phyloP scores from a whole-genome alignment of 352 stramenopile genomes.

The Phytophthora pseudosyringae region DNA sequence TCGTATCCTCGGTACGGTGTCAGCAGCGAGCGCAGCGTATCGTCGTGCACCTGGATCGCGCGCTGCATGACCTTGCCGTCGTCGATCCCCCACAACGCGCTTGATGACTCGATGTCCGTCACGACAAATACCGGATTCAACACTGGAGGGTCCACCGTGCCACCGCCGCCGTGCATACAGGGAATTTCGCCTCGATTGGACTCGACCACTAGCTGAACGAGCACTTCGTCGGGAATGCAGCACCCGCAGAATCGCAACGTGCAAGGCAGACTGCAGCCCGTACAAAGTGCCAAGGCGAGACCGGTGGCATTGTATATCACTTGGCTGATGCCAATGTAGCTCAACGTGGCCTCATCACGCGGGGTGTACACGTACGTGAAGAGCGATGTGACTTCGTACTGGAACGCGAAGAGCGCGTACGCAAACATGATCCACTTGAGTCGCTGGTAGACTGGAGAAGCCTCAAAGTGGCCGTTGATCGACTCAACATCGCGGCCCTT shows the following conservation, averaged over 20 bases:
- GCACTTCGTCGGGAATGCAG: slow-evolving; percentile 56
- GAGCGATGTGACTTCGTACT: slow-evolving; percentile 58
- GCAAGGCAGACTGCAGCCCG: slow-evolving; percentile 62
- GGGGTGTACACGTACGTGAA: slow-evolving; percentile 46
- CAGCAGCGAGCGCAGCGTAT: slow-evolving; percentile 45
- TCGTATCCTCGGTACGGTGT: slow-evolving; percentile 70
- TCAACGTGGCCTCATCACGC: slow-evolving; percentile 29
- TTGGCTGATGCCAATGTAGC: slow-evolving; percentile 49
- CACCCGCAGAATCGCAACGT: slow-evolving; percentile 47
- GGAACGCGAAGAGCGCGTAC: slow-evolving; percentile 53
- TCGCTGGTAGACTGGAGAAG: slow-evolving; percentile 61
- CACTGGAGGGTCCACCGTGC: slow-evolving; percentile 25
- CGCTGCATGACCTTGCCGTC: slow-evolving; percentile 56
- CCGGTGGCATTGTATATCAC: slow-evolving; percentile 50
- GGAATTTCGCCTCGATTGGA: slow-evolving; percentile 33
- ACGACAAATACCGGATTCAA: slow-evolving; percentile 66
- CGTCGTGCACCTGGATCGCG: slow-evolving; percentile 52
- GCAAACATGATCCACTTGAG: slow-evolving; percentile 66
- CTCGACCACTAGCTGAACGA: slow-evolving; percentile 47
- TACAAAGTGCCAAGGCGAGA: slow-evolving; percentile 45
- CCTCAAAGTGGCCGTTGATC: slow-evolving; percentile 56
- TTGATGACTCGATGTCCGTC: slow-evolving; percentile 74
- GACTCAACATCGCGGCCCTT: slow-evolving; percentile 61
- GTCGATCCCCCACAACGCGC: slow-evolving; percentile 58
- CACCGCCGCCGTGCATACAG: slow-evolving; percentile 8